Evolutionary conservation across 2,329 filamentous ascomycete genomes (phyloP).

Genomic region (Cordyceps pruinosa): DNA sequence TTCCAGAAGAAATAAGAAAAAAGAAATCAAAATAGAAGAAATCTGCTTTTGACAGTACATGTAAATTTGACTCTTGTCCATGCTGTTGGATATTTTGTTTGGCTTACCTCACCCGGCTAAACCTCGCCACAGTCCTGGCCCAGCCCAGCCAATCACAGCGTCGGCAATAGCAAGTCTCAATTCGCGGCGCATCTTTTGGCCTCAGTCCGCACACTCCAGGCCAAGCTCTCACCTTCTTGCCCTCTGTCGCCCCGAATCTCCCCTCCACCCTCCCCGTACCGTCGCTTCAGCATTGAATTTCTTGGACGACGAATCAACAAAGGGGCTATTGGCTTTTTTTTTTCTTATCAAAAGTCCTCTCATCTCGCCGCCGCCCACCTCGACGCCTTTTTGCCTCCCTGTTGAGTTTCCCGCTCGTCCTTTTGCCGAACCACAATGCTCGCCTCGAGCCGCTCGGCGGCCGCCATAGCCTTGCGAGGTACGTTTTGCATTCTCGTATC

Average conservation of each 20-base stretch:
- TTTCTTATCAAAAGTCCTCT: background rate
- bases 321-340: background rate
- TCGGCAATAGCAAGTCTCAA: constrained; percentile 11
- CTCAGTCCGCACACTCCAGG: constrained; percentile 6
- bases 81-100: too few relatives aligned
- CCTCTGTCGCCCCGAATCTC: background rate
- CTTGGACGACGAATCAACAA: background rate
- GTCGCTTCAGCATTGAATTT: constrained; percentile 8
- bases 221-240: background rate
- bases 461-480: constrained; percentile 48
- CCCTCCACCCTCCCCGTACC: background rate
- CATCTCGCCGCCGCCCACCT: background rate
- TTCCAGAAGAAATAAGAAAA: too few relatives aligned
- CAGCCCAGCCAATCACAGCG: constrained; percentile 12
- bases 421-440: constrained; percentile 34
- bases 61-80: too few relatives aligned
- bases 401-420: constrained; percentile 7
- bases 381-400: background rate
- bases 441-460: constrained; percentile 42
- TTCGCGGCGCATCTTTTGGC: constrained; percentile 10
- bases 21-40: too few relatives aligned
- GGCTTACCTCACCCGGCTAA: constrained; percentile 12
- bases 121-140: background rate
- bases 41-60: too few relatives aligned
- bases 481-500: too few relatives aligned